Evolutionary conservation across 768 basidiomycete species (phyloP), one percentile per base, ranked within the genome.

Genomic region (Xerocomus potaroensis): DNA sequence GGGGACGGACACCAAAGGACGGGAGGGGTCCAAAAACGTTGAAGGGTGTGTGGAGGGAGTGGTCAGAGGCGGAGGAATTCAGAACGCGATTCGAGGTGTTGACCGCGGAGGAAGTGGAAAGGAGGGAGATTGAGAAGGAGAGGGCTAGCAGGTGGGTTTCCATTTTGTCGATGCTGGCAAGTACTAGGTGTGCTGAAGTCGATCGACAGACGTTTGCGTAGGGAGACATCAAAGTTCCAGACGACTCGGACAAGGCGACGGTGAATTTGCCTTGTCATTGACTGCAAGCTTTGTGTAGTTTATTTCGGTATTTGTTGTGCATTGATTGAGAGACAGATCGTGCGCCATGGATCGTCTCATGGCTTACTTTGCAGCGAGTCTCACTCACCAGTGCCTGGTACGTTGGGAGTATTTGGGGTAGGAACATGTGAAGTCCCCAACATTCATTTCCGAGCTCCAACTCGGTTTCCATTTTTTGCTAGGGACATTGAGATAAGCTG

Each of bases 41-140:
- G 39, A 79, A 80, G 65, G 88, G 93, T 47, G 87, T 94, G 3
- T 98, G 95, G 95, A 71, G 93, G 36, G 95, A 97, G 62, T 98
- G 93, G 92, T 77, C 75, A 27, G 95, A 96, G 62, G 81, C 87
- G 29, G 89, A 89, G 60, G 91, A 94, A 64, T 96, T 90, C 65
- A 77, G 80, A 53, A 97, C 96, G 31, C 75, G 82, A 41, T 85
- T 96, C 64, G 84, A 96, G 66, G 84, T 89, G 54, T 63, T 98
- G 53, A 90, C 74, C 3, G 78, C 83, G 16, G 96, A 97, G 67
- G 96, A 99, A 64, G 83, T 97, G 48, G 94, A 94, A 66, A 74
- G 81, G 68, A 78, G 90, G 59, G 93, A 96, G 70, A 69, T 87
- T 34, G 92, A 94, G 71, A 79, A 83, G 61, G 93, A 90, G 69